Percentiles rank a stretch among this genome's conserved stretches.
phyloP scores from a whole-genome alignment of 129 eudicot species.

The Apium graveolens region DNA sequence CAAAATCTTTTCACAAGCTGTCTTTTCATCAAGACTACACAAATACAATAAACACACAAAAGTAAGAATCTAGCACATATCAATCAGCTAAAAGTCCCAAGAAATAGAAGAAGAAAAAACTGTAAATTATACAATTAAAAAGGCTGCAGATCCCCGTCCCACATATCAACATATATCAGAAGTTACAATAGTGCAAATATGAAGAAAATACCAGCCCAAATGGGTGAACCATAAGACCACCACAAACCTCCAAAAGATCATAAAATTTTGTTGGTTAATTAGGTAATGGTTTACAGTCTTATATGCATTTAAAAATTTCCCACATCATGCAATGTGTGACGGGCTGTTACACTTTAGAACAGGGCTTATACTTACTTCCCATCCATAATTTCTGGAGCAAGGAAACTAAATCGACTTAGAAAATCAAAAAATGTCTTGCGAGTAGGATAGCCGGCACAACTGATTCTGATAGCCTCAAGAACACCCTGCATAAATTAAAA shows the following conservation, averaged over 20 bases:
- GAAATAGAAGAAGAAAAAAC: background rate
- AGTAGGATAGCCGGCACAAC: conserved; percentile 98
- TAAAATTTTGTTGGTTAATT: background rate
- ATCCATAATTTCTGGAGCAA: conserved; percentile 68
- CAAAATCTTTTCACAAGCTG: conserved; percentile 72
- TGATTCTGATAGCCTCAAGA: conserved; percentile 96
- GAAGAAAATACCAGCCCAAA: background rate
- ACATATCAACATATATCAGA: background rate
- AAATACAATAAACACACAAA: conserved; percentile 9
- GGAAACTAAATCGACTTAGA: conserved; percentile 70
- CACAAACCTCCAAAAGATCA: background rate
- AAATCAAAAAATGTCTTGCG: conserved; percentile 81
- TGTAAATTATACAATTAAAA: background rate
- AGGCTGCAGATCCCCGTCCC: background rate
- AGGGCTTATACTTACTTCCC: conserved; percentile 57
- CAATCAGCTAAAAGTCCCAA: background rate
- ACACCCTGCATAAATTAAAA: conserved; percentile 63
- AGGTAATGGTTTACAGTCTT: background rate
- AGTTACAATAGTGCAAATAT: background rate
- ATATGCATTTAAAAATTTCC: background rate
- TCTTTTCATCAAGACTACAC: conserved; percentile 52
- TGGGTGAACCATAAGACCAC: background rate
- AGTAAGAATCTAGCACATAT: conserved; percentile 3
- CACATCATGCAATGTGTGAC: background rate
- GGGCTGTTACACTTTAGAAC: background rate